Evolutionary conservation across 139 green algal species (phyloP).

Genomic region (Closterium sp.): DNA sequence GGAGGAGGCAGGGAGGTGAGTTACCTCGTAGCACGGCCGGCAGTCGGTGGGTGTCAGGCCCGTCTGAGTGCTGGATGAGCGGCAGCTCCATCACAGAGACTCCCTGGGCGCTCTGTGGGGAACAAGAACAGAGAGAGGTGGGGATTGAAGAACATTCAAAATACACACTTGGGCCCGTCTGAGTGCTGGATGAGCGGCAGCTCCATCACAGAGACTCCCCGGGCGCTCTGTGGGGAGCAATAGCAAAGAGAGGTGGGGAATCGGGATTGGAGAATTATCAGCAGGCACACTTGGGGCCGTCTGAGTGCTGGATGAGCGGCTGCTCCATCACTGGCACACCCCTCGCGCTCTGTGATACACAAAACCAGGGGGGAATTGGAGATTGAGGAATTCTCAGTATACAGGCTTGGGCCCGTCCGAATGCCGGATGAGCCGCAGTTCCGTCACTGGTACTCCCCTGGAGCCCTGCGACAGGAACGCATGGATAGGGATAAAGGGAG

Average conservation of each 20-base stretch:
- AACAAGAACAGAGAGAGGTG: neutral
- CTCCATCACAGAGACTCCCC: neutral
- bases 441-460: neutral
- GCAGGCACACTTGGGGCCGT: neutral
- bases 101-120: neutral
- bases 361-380: no score
- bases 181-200: slow-evolving; percentile 18
- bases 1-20: neutral
- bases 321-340: neutral
- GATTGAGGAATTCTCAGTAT: neutral
- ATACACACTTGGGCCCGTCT: neutral
- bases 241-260: neutral
- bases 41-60: slow-evolving; percentile 18
- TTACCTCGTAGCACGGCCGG: neutral
- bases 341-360: no score
- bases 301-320: neutral
- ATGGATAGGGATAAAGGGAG: no score
- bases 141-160: neutral
- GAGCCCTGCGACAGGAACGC: no score
- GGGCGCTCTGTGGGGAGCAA: neutral
- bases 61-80: slow-evolving; percentile 38
- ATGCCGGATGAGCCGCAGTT: neutral
- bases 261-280: neutral
- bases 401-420: neutral
- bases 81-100: slow-evolving; percentile 32